Base-by-base conservation (phyloP, 495 filamentous ascomycete species). In the Pseudotulostoma volvatum region DNA sequence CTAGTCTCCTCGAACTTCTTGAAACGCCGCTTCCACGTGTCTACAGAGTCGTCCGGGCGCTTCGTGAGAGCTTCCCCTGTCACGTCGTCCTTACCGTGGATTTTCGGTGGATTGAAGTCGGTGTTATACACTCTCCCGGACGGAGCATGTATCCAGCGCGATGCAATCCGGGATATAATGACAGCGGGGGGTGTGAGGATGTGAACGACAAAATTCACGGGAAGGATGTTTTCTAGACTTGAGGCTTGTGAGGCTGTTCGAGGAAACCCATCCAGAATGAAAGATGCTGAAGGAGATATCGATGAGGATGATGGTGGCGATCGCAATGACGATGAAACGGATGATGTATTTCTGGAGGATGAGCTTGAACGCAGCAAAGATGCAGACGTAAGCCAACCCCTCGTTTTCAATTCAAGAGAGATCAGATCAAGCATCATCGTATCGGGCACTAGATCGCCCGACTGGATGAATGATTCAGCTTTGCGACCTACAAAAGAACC, bases 241-340 rank as follows among this genome's bases (percentile, higher is more conserved):
- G 61, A 47, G 9, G 90, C 90, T 60, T 97, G 90, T 1, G 62
- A 41, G 1, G 79, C 76, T 13, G 85, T 97, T 43, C 90, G 81
- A 3, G 90, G 90, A 59, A 96, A 97, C 15, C 90, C 90, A 54
- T 97, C 90, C 34, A 97, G 79, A 44, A 97, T 76, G 56, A 96
- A 97, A 11, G 84, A 93, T 15, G 87, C 82, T 9, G 72, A 61
- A 0, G 90, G 76, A 42, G 75, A 70, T 33, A 90, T 69, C 33
- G 75, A 76, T 34, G 73, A 53, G 21, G 55, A 61, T 11, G 61
- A 41, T 14, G 54, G 57, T n/a, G n/a, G n/a, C n/a, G n/a, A n/a
- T n/a, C n/a, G n/a, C n/a, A n/a, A n/a, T n/a, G n/a, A n/a, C 11
- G 39, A 37, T 40, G 44, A 37, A 52, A 48, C 34, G 19, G 39